Conservation (phyloP, 768 basidiomycete genomes). For the Daedaleopsis nitida region DNA sequence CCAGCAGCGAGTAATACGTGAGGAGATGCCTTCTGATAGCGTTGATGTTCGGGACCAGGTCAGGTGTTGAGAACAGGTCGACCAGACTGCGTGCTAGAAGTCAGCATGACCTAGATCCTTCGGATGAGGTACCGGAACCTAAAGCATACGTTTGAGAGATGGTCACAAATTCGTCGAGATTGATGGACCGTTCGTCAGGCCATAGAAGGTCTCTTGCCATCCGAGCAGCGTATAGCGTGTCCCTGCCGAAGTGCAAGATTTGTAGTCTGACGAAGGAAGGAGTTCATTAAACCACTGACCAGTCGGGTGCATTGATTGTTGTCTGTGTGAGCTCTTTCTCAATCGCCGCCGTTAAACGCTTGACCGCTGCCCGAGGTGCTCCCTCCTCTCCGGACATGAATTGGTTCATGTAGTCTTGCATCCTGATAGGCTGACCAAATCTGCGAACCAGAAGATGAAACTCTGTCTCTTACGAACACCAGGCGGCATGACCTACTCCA, state of each 20-base stretch:
- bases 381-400: constrained; percentile 74
- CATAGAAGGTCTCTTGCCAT: constrained; percentile 96
- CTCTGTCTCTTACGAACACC: background rate
- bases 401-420: constrained; percentile 73
- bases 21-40: constrained; percentile 70
- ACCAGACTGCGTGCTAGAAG: constrained; percentile 60
- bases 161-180: constrained; percentile 77
- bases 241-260: constrained; percentile 51
- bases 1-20: constrained; percentile 86
- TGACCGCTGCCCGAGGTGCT: constrained; percentile 77
- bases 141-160: constrained; percentile 86
- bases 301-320: constrained; percentile 93
- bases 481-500: constrained; percentile 54
- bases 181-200: constrained; percentile 76
- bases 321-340: constrained; percentile 69
- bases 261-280: background rate
- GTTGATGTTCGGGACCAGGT: constrained; percentile 59
- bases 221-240: constrained; percentile 84
- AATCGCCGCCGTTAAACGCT: constrained; percentile 77
- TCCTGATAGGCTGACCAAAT: constrained; percentile 78
- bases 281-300: constrained; percentile 51
- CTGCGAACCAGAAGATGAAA: constrained; percentile 40
- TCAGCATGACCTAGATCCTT: constrained; percentile 8
- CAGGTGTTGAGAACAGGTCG: constrained; percentile 79
- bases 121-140: constrained; percentile 12